phyloP scores from a whole-genome alignment of 2,329 filamentous ascomycete genomes.

The Aspergillus vadensis region DNA sequence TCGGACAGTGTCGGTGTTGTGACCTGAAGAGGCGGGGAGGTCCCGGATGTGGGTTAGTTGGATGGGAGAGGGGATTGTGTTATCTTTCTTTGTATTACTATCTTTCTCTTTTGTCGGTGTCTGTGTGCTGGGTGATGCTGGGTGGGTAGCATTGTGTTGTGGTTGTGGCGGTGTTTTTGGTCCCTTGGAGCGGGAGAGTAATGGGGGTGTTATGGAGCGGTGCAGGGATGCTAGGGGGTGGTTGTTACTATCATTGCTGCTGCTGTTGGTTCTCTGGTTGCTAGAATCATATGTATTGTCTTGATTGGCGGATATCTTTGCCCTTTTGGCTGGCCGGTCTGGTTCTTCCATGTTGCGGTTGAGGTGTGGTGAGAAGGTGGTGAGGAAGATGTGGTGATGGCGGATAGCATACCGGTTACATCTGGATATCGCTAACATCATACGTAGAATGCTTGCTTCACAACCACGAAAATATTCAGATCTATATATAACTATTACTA shows the following conservation, averaged over 20 bases:
- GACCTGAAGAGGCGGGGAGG: slow-evolving; percentile 52
- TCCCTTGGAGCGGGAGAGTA: slow-evolving; percentile 10
- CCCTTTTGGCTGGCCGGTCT: too few species aligned
- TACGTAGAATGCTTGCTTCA: too few species aligned
- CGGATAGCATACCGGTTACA: background rate
- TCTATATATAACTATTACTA: background rate
- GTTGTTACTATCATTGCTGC: background rate
- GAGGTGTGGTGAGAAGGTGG: background rate
- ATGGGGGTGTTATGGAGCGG: slow-evolving; percentile 34
- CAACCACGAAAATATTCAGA: too few species aligned
- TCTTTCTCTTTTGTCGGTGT: background rate
- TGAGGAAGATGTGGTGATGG: background rate
- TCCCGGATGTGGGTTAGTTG: slow-evolving; percentile 70
- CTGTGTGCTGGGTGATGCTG: background rate
- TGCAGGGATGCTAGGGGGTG: slow-evolving; percentile 29
- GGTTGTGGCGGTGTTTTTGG: background rate
- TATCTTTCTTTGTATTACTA: background rate
- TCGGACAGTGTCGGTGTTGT: slow-evolving; percentile 67
- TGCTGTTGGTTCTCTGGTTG: slow-evolving; percentile 12
- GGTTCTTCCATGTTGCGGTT: too few species aligned
- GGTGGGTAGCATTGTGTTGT: background rate
- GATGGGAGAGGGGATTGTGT: slow-evolving; percentile 62
- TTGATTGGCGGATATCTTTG: background rate
- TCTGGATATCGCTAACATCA: background rate
- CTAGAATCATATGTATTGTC: slow-evolving; percentile 17